These are phyloP conservation scores for Penicillium turbatum DNA, from an alignment of 495 filamentous ascomycete genomes.

Conservation along the genomic window DNA sequence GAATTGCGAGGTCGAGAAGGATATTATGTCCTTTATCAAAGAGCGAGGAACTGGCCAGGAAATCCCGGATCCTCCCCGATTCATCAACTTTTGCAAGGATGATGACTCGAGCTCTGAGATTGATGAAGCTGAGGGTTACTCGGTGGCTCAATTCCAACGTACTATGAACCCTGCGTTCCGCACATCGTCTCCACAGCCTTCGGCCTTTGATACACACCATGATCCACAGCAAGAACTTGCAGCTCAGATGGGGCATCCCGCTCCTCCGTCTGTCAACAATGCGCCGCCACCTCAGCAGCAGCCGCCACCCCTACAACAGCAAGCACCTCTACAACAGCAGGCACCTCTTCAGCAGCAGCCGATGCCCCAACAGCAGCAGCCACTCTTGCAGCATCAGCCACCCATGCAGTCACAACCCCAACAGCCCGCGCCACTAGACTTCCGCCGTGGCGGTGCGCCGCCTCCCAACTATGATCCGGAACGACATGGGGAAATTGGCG, in stretches of 20 bases:
- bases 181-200: conserved; percentile 83
- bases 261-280: conserved; percentile 42
- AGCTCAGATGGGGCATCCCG: conserved; percentile 56
- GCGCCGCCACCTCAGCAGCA: conserved; percentile 12
- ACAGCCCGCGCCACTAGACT: conserved; percentile 46
- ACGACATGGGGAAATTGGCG: conserved; percentile 60
- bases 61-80: conserved; percentile 94
- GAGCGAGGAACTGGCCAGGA: conserved; percentile 91
- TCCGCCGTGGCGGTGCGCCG: conserved; percentile 46
- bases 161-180: conserved; percentile 94
- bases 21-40: conserved; percentile 85
- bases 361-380: background rate
- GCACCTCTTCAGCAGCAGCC: background rate
- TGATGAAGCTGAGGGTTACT: conserved; percentile 82
- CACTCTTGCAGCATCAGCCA: background rate
- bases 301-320: conserved; percentile 1
- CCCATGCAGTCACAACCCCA: background rate
- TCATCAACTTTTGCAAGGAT: conserved; percentile 96
- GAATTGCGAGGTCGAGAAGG: conserved; percentile 93
- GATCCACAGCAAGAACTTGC: conserved; percentile 70
- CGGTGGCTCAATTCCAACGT: conserved; percentile 90
- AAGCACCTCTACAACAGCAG: background rate
- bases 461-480: conserved; percentile 49
- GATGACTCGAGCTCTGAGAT: conserved; percentile 76
- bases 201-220: conserved; percentile 83